A percentile compares a stretch with the other conserved stretches of the same genome.
phyloP scores from a whole-genome alignment of 768 basidiomycete species.

The Rhodocollybia butyracea region DNA sequence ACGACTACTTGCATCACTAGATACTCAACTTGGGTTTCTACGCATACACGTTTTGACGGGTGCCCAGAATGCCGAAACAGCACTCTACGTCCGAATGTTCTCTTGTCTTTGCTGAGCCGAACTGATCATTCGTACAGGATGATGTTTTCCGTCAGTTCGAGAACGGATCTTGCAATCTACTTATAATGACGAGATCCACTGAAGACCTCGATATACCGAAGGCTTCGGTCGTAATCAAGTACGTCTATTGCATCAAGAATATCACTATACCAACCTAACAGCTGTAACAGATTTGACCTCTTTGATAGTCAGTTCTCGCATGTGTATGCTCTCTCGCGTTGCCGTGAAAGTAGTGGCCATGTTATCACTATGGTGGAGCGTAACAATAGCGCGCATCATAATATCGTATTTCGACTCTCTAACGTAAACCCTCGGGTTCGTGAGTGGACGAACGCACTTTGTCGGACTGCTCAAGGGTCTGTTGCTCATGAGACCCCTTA shows the following conservation, averaged over 20 bases:
- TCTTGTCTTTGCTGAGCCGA: not conserved
- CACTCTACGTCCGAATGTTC: not conserved
- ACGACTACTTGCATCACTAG: conserved; percentile 54
- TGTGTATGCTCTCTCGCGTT: conserved; percentile 48
- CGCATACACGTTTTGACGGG: conserved; percentile 50
- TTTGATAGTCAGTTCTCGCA: conserved; percentile 63
- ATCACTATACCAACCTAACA: not conserved
- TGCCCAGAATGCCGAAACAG: conserved; percentile 23
- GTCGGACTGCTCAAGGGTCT: conserved; percentile 31
- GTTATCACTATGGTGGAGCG: conserved; percentile 63
- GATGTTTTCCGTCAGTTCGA: conserved; percentile 49
- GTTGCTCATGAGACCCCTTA: conserved; percentile 43
- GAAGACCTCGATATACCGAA: conserved; percentile 62
- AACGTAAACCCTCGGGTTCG: conserved; percentile 36
- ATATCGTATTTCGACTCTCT: conserved; percentile 42
- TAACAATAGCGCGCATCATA: conserved; percentile 53
- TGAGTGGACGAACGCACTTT: conserved; percentile 49
- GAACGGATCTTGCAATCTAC: conserved; percentile 57
- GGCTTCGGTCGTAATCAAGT: conserved; percentile 63
- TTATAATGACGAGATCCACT: conserved; percentile 55
- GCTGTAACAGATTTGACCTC: conserved; percentile 48
- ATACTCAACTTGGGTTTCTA: conserved; percentile 49
- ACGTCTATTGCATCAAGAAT: conserved; percentile 12
- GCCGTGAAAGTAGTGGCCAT: conserved; percentile 45
- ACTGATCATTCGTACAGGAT: conserved; percentile 28